These are phyloP conservation scores for Epichloe glyceriae DNA, from an alignment of 2,329 filamentous ascomycete species.

Conservation along the genomic window DNA sequence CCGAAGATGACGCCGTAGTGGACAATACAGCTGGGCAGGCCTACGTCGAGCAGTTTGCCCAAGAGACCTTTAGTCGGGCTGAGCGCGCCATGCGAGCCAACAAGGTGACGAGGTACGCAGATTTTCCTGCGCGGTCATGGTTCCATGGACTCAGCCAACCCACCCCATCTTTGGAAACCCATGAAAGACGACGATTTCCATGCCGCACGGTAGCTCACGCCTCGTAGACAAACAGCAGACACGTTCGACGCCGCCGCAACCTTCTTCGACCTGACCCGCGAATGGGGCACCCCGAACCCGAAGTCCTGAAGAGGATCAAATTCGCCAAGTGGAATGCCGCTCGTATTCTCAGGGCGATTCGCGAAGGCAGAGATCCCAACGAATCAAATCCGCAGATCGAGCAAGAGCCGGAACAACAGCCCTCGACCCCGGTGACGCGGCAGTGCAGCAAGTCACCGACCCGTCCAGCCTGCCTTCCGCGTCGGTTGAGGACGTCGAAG, in stretches of 20 bases:
- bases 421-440: conserved; percentile 52
- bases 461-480: conserved; percentile 24
- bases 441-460: conserved; percentile 38
- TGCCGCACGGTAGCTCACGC: not conserved
- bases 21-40: conserved; percentile 81
- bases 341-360: conserved; percentile 80
- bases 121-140: no score
- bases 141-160: no score
- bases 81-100: conserved; percentile 72
- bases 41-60: conserved; percentile 86
- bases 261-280: conserved; percentile 76
- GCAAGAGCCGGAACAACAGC: conserved; percentile 22
- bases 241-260: conserved; percentile 88
- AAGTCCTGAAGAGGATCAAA: conserved; percentile 77
- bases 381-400: conserved; percentile 63
- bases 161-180: no score
- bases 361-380: conserved; percentile 85
- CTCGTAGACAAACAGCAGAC: conserved; percentile 68
- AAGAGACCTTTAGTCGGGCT: conserved; percentile 75
- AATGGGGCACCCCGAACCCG: conserved; percentile 70
- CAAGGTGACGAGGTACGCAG: conserved; percentile 59
- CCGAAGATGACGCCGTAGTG: conserved; percentile 66
- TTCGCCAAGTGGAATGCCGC: conserved; percentile 94
- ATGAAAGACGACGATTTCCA: no score
- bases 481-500: conserved; percentile 40